phyloP scores from a whole-genome alignment of 768 basidiomycete species.

The Amanita pseudoporphyria region DNA sequence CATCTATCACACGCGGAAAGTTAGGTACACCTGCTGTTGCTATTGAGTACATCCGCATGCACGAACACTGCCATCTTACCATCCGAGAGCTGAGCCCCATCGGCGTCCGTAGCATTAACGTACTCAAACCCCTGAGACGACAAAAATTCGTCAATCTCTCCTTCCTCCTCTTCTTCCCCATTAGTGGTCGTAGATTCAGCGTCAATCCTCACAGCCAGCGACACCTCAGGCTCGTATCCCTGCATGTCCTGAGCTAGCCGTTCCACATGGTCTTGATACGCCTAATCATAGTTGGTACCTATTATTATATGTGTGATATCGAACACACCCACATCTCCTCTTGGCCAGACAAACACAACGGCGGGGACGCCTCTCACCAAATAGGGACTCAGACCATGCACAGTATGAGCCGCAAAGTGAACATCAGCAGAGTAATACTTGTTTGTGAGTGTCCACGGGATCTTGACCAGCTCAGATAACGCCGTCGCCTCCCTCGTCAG shows the following conservation, averaged over 20 bases:
- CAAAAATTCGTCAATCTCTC: conserved; percentile 55
- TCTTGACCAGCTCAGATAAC: conserved; percentile 17
- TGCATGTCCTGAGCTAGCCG: conserved; percentile 38
- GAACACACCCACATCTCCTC: conserved; percentile 46
- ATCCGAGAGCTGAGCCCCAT: conserved; percentile 6
- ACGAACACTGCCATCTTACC: conserved; percentile 17
- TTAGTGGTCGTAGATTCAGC: conserved; percentile 9
- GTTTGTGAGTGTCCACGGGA: conserved; percentile 73
- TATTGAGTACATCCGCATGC: not conserved
- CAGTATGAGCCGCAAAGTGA: conserved; percentile 47
- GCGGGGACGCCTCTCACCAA: conserved; percentile 49
- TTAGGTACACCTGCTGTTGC: conserved; percentile 32
- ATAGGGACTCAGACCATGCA: conserved; percentile 32
- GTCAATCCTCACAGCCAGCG: conserved; percentile 54
- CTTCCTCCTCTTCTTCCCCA: conserved; percentile 29
- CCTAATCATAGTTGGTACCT: conserved; percentile 23
- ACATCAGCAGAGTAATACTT: conserved; percentile 77
- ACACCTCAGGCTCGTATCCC: conserved; percentile 57
- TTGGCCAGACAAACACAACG: conserved; percentile 61
- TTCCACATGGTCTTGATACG: conserved; percentile 47
- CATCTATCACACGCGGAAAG: conserved; percentile 64
- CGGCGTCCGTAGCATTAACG: conserved; percentile 40
- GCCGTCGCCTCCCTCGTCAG: conserved; percentile 1
- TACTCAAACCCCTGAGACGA: conserved; percentile 72
- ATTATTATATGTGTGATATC: not conserved